These are phyloP conservation scores for Ampelocalamus luodianensis DNA, from an alignment of 176 grass and related monocot genomes.

Conservation along the genomic window DNA sequence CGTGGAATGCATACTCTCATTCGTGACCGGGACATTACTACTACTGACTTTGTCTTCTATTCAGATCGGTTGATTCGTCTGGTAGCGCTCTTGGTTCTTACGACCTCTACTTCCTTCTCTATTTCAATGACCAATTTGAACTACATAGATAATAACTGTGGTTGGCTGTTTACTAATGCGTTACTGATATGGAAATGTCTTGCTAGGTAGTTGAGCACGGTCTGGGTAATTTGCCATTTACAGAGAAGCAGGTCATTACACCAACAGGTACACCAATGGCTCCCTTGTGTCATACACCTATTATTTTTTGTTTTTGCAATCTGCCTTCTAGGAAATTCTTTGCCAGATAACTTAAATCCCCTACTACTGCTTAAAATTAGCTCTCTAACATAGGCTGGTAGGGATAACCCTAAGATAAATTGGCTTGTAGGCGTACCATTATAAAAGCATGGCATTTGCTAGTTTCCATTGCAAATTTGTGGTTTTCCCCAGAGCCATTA, in stretches of 20 bases:
- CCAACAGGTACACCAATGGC: slow-evolving; percentile 63
- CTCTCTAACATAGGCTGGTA: background rate
- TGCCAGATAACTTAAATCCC: slow-evolving; percentile 2
- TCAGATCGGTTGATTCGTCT: slow-evolving; percentile 91
- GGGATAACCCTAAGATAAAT: background rate
- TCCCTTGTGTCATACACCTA: background rate
- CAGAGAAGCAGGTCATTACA: slow-evolving; percentile 89
- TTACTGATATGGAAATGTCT: slow-evolving; percentile 40
- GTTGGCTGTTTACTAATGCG: slow-evolving; percentile 21
- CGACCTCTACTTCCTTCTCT: slow-evolving; percentile 17
- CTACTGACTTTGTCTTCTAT: slow-evolving; percentile 96
- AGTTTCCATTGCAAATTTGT: background rate
- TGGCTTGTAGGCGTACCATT: background rate
- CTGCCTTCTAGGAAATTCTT: background rate
- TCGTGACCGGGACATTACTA: slow-evolving; percentile 73
- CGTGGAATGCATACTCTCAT: slow-evolving; percentile 96
- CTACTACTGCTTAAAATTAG: slow-evolving; percentile 2
- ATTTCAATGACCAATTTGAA: slow-evolving; percentile 9
- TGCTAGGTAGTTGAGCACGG: slow-evolving; percentile 92
- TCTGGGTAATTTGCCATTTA: slow-evolving; percentile 90
- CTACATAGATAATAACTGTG: slow-evolving; percentile 25
- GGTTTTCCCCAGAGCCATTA: slow-evolving; percentile 3
- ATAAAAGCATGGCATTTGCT: background rate
- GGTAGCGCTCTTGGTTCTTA: slow-evolving; percentile 52
- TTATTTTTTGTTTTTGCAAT: slow-evolving; percentile 13